Conservation (phyloP, 805 yeast genomes). For the Suhomyces faveliae region DNA sequence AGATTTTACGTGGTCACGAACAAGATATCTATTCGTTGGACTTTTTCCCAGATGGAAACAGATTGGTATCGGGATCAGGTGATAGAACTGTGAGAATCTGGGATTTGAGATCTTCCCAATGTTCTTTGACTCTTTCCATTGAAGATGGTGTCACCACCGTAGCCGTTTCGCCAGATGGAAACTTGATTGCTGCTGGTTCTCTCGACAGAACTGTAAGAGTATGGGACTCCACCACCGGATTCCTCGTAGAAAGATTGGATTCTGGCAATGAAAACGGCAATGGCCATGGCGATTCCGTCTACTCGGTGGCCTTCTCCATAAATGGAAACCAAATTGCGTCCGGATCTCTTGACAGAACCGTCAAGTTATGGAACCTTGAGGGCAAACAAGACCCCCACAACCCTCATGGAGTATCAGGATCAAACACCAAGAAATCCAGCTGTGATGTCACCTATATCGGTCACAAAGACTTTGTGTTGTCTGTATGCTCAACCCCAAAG, state of each 20-base stretch:
- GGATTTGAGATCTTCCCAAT: conserved; percentile 89
- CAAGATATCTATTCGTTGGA: conserved; percentile 96
- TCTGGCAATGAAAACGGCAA: conserved; percentile 84
- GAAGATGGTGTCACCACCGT: conserved; percentile 99
- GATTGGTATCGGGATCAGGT: conserved; percentile 93
- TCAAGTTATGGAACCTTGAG: conserved; percentile 91
- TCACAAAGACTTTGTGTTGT: conserved; percentile 91
- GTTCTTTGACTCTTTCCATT: conserved; percentile 81
- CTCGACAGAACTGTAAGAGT: conserved; percentile 93
- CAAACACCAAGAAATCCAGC: conserved; percentile 40
- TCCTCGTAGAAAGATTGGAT: conserved; percentile 87
- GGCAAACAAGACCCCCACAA: conserved; percentile 39
- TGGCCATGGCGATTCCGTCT: conserved; percentile 95
- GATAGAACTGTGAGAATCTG: conserved; percentile 95
- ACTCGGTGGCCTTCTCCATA: conserved; percentile 89
- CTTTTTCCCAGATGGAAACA: conserved; percentile 91
- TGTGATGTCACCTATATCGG: conserved; percentile 94
- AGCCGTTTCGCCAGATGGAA: conserved; percentile 94
- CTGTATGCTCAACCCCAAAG: conserved; percentile 92
- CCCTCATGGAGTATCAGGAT: conserved; percentile 19
- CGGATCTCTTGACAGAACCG: conserved; percentile 93
- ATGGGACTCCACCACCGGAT: conserved; percentile 93
- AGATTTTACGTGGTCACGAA: conserved; percentile 89
- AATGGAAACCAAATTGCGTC: conserved; percentile 90
- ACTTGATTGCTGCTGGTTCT: conserved; percentile 92